phyloP scores from a whole-genome alignment of 306 rosid species.

The Argentina anserina region DNA sequence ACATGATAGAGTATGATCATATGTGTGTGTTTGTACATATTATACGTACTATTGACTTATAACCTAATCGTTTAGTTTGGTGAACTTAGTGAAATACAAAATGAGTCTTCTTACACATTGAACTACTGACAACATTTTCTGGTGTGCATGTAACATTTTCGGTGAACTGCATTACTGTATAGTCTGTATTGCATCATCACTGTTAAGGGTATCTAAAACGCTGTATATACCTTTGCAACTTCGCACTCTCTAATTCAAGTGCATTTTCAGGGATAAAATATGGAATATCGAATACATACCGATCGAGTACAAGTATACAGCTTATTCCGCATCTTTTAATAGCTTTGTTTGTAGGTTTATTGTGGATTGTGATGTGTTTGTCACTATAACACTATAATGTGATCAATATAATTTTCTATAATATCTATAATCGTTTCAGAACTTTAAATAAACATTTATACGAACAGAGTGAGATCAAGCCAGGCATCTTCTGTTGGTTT shows the following conservation, averaged over 20 bases:
- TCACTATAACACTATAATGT: neutral
- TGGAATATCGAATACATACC: neutral
- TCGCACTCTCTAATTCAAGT: neutral
- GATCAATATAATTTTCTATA: neutral
- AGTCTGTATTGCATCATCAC: too few relatives aligned
- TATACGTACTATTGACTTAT: too few relatives aligned
- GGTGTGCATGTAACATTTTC: too few relatives aligned
- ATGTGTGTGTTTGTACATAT: too few relatives aligned
- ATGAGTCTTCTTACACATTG: too few relatives aligned
- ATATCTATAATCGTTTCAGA: neutral
- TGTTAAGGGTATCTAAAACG: too few relatives aligned
- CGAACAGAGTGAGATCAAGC: neutral
- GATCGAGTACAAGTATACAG: neutral
- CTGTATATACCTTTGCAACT: neutral
- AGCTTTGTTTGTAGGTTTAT: neutral
- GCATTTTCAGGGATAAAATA: neutral
- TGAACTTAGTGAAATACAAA: too few relatives aligned
- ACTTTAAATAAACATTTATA: neutral
- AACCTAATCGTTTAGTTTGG: too few relatives aligned
- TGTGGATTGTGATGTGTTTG: constrained; percentile 2
- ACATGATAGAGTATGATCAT: too few relatives aligned
- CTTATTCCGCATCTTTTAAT: neutral
- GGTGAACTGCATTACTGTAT: too few relatives aligned
- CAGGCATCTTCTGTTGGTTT: neutral
- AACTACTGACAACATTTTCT: too few relatives aligned